Percentiles rank a stretch among this genome's conserved stretches.
These are phyloP conservation scores for Trichoderma breve DNA, from an alignment of 2,329 filamentous ascomycete species.

Conservation along the genomic window DNA sequence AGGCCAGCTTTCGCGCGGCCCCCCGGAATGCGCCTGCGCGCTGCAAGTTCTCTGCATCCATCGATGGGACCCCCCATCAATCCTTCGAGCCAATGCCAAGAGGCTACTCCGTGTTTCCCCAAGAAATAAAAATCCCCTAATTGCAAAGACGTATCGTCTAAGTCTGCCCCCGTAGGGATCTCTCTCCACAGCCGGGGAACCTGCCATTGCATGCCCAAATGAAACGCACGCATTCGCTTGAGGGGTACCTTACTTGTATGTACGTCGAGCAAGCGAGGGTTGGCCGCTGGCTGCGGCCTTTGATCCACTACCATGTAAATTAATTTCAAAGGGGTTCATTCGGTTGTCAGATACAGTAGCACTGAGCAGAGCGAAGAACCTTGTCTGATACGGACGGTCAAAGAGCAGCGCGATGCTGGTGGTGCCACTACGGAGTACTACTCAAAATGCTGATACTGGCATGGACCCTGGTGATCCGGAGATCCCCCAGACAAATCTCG, in stretches of 20 bases:
- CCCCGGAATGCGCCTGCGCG: slow-evolving; percentile 14
- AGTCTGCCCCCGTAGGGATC: neutral
- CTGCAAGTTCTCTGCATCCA: slow-evolving; percentile 17
- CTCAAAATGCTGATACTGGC: neutral
- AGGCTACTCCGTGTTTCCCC: neutral
- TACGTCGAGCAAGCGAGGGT: neutral
- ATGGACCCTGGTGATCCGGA: slow-evolving; percentile 9
- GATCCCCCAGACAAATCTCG: neutral
- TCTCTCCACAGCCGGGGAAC: slow-evolving; percentile 13
- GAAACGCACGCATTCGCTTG: neutral
- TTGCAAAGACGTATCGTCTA: neutral
- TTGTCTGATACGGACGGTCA: neutral
- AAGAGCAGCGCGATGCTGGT: neutral
- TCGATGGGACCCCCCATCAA: neutral
- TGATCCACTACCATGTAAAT: slow-evolving; percentile 20
- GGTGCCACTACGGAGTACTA: neutral
- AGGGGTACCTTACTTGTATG: slow-evolving; percentile 15
- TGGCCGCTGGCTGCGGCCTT: neutral
- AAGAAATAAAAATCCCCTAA: slow-evolving; percentile 9
- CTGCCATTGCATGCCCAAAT: slow-evolving; percentile 13
- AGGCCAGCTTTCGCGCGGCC: slow-evolving; percentile 2
- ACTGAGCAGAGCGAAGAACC: neutral
- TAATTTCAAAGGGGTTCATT: neutral
- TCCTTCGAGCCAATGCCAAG: slow-evolving; percentile 7
- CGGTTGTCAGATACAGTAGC: neutral